Percentiles rank a stretch among this genome's conserved stretches.
Evolutionary conservation across 1,139 yeast species (phyloP).

Genomic region (Lodderomyces jiufengensis): DNA sequence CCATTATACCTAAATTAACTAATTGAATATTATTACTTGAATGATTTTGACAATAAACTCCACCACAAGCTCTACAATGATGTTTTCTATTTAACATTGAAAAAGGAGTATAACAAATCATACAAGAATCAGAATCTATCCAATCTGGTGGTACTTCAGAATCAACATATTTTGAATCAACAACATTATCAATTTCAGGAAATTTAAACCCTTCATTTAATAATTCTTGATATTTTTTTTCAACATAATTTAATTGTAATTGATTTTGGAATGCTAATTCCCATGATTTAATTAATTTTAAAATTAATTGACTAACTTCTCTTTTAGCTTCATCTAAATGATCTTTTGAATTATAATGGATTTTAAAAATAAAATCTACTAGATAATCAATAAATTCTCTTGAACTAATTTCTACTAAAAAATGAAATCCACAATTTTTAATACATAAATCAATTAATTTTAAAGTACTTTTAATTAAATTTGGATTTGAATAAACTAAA

Average conservation of each 20-base stretch:
- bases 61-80: constrained; percentile 97
- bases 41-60: constrained; percentile 83
- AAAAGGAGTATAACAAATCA: constrained; percentile 84
- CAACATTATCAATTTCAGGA: constrained; percentile 48
- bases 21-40: constrained; percentile 68
- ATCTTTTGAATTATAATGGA: constrained; percentile 33
- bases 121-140: constrained; percentile 93
- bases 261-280: constrained; percentile 68
- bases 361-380: constrained; percentile 40
- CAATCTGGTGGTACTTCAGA: constrained; percentile 96
- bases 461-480: constrained; percentile 69
- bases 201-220: constrained; percentile 63
- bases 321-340: constrained; percentile 40
- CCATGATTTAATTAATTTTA: constrained; percentile 75
- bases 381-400: constrained; percentile 83
- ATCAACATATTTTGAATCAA: constrained; percentile 56
- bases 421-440: constrained; percentile 89
- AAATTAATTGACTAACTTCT: constrained; percentile 57
- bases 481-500: constrained; percentile 63
- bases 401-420: constrained; percentile 72
- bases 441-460: constrained; percentile 82
- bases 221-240: constrained; percentile 57
- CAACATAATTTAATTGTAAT: constrained; percentile 63
- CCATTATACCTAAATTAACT: constrained; percentile 81
- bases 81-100: constrained; percentile 86